Conservation (phyloP, 1,139 yeast species). For the Taiozyma sp. region DNA sequence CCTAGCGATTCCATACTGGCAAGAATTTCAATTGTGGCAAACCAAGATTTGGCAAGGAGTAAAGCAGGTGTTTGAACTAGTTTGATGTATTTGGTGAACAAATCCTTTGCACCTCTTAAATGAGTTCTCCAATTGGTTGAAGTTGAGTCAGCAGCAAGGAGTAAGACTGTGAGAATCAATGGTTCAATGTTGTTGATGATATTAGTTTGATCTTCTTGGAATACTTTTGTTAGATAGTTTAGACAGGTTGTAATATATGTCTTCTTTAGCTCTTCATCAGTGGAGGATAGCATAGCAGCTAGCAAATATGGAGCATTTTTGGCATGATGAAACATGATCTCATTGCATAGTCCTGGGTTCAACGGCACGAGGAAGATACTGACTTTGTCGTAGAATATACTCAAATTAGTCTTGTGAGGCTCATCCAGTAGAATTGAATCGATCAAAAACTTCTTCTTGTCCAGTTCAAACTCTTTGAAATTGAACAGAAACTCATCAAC, state of each 20-base stretch:
- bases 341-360: conserved; percentile 35
- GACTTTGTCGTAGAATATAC: conserved; percentile 33
- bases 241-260: conserved; percentile 50
- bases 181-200: conserved; percentile 53
- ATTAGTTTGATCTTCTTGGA: conserved; percentile 31
- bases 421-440: conserved; percentile 27
- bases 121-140: conserved; percentile 64
- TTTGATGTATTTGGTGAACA: conserved; percentile 44
- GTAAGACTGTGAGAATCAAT: conserved; percentile 51
- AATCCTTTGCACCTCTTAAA: conserved; percentile 59
- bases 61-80: conserved; percentile 30
- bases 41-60: conserved; percentile 57
- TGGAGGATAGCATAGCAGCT: conserved; percentile 56
- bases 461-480: conserved; percentile 10
- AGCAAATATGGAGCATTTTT: conserved; percentile 47
- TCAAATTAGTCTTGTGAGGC: conserved; percentile 30
- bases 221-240: conserved; percentile 38
- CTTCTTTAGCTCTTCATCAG: conserved; percentile 24
- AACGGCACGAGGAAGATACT: conserved; percentile 36
- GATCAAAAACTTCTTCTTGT: conserved; percentile 18
- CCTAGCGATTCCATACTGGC: conserved; percentile 50
- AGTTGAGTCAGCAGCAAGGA: conserved; percentile 56
- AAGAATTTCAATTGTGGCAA: conserved; percentile 52
- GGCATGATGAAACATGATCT: conserved; percentile 46
- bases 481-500: conserved; percentile 17